Conservation (phyloP, 2,329 filamentous ascomycete genomes). For the Sarocladium brachiariae region DNA sequence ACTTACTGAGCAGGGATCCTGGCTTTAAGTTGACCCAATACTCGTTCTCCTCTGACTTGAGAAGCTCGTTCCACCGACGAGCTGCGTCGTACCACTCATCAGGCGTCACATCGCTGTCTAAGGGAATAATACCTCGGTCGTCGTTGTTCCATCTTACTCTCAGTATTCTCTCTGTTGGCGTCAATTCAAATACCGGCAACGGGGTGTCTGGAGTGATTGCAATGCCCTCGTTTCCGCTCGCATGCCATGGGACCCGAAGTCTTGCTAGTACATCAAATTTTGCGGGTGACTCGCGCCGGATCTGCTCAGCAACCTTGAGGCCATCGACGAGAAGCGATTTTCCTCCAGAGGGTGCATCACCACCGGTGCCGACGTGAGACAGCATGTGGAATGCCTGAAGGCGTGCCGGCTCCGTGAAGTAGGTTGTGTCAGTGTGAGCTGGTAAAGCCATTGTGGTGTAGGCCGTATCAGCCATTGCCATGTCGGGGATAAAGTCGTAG, state of each 20-base stretch:
- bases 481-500: constrained; percentile 80
- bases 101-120: constrained; percentile 32
- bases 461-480: constrained; percentile 81
- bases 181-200: constrained; percentile 65
- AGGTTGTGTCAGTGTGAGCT: constrained; percentile 90
- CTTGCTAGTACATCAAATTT: constrained; percentile 52
- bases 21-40: constrained; percentile 78
- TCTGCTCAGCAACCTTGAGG: constrained; percentile 60
- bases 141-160: constrained; percentile 91
- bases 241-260: constrained; percentile 65
- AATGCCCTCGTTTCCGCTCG: constrained; percentile 82
- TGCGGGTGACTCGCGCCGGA: constrained; percentile 47
- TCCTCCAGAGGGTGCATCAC: constrained; percentile 49
- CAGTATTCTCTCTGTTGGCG: background rate
- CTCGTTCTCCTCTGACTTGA: constrained; percentile 58
- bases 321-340: constrained; percentile 80
- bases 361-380: constrained; percentile 50
- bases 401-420: constrained; percentile 87
- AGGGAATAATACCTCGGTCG: constrained; percentile 67
- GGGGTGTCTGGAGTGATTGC: constrained; percentile 65
- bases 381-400: constrained; percentile 91
- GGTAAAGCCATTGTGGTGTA: constrained; percentile 81
- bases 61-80: constrained; percentile 61
- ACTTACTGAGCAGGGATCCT: constrained; percentile 67
- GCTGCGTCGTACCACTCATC: constrained; percentile 74